These are phyloP conservation scores for Escovopsis weberi DNA, from an alignment of 2,329 filamentous ascomycete species.

Conservation along the genomic window DNA sequence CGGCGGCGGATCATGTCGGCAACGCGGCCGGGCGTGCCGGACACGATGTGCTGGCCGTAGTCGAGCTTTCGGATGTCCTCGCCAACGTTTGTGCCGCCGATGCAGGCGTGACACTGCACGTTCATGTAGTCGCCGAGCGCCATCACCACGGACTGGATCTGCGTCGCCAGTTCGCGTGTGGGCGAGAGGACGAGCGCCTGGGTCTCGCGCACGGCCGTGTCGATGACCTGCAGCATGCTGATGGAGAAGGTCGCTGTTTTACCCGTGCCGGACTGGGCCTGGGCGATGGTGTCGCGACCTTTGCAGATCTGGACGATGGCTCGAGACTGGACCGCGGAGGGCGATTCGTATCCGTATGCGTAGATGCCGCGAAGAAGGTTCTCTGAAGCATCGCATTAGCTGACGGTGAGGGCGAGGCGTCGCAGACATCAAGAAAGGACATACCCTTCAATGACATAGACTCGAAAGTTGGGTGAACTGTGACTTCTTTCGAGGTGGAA, in stretches of 20 bases:
- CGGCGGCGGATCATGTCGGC: slow-evolving; percentile 48
- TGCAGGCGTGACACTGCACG: slow-evolving; percentile 96
- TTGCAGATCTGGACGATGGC: slow-evolving; percentile 99
- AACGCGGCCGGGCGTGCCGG: slow-evolving; percentile 91
- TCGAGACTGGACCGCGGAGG: slow-evolving; percentile 92
- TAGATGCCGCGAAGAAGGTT: slow-evolving; percentile 95
- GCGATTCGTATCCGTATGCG: slow-evolving; percentile 96
- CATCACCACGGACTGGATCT: slow-evolving; percentile 98
- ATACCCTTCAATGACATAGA: slow-evolving; percentile 85
- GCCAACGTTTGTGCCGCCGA: slow-evolving; percentile 93
- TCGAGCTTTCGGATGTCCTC: slow-evolving; percentile 97
- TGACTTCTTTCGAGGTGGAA: slow-evolving; percentile 94
- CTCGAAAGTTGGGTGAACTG: slow-evolving; percentile 84
- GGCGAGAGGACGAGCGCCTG: slow-evolving; percentile 93
- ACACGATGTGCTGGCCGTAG: slow-evolving; percentile 95
- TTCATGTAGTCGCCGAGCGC: slow-evolving; percentile 99
- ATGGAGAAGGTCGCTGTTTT: slow-evolving; percentile 96
- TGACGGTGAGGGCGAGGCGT: background rate
- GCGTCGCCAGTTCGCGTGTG: slow-evolving; percentile 89
- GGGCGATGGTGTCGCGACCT: slow-evolving; percentile 94
- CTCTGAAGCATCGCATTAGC: slow-evolving; percentile 33
- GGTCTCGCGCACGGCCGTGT: slow-evolving; percentile 81
- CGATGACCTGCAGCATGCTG: slow-evolving; percentile 90
- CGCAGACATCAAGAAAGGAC: slow-evolving; percentile 32
- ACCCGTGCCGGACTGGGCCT: slow-evolving; percentile 92